Evolutionary conservation across 441 rosid genomes (phyloP).

Genomic region (Brassica hybrid): DNA sequence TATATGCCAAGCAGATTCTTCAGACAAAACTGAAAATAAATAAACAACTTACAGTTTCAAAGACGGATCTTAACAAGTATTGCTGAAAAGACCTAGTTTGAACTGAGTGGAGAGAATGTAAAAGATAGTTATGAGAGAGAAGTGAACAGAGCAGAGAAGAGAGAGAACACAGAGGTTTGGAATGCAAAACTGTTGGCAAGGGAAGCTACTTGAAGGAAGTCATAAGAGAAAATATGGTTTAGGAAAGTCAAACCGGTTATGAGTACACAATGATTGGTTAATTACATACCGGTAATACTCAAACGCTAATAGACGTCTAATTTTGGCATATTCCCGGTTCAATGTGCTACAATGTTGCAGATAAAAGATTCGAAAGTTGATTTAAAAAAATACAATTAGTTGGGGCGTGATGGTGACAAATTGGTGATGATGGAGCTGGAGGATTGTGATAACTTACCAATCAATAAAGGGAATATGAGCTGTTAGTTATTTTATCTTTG

Average conservation of each 20-base stretch:
- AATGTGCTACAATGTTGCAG: not conserved
- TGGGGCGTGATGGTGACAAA: constrained; percentile 39
- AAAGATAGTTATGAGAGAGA: constrained; percentile 12
- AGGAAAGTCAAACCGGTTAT: constrained; percentile 37
- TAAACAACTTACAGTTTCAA: constrained; percentile 26
- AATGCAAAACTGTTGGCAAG: constrained; percentile 12
- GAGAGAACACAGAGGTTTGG: constrained; percentile 10
- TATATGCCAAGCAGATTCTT: constrained; percentile 6
- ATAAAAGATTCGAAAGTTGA: constrained; percentile 22
- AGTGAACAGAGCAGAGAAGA: constrained; percentile 13
- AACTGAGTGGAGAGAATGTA: not conserved
- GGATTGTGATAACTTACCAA: constrained; percentile 14
- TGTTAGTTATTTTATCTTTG: constrained; percentile 13
- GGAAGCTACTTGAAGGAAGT: constrained; percentile 25
- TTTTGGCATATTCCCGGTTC: constrained; percentile 13
- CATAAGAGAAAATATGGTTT: constrained; percentile 7
- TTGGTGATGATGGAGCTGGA: constrained; percentile 23
- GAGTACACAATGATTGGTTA: constrained; percentile 4
- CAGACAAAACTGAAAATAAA: constrained; percentile 4
- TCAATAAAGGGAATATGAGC: constrained; percentile 30
- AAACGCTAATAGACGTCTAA: constrained; percentile 1
- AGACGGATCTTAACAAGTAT: constrained; percentile 4
- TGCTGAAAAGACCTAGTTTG: not conserved
- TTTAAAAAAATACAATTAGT: constrained; percentile 12
- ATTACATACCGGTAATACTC: not conserved